Evolutionary conservation across 768 basidiomycete species (phyloP), one percentile per base, ranked within the genome.

Genomic region (Cyathus striatus): DNA sequence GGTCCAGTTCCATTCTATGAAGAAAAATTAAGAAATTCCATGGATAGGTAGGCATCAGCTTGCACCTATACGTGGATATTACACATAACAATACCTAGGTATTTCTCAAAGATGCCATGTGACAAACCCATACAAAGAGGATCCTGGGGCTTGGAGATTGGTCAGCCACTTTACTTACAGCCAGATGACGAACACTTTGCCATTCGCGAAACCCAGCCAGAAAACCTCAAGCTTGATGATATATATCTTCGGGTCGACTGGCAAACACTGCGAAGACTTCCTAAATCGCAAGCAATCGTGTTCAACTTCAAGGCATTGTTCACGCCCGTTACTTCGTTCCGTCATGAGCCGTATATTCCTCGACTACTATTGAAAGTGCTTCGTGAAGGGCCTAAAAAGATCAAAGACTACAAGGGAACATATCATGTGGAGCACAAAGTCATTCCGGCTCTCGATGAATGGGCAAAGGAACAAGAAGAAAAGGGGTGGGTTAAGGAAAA

Each of bases 301-400:
- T 78, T 78, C 60, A 76, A 76, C 50, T 77, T 69, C 55, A 78
- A 75, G 47, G 66, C 73, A 7, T 55, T 79, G 20, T 79, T 78
- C 54, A 78, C 74, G 2, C 75, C 75, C 0, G 47, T 72, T 17
- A 63, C 60, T 9, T 52, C 66, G 20, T 68, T 78, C 39, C 53
- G 64, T 34, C 49, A 60, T 5, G 76, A 78, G 46, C 69, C 70
- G 5, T 74, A 70, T 38, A 67, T 78, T 44, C 75, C 75, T 2
- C 64, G 58, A 43, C 54, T 77, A 33, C 43, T 78, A 16, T 62
- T 70, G 21, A 75, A 66, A 41, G 50, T 78, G 26, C 42, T 75
- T 14, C 51, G 57, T 4, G 71, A 73, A 36, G 63, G 69, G 6
- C 66, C 71, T 34, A 49, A 49, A 24, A 48, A 60, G 2, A 57